These are phyloP conservation scores for Pseudozyma hubeiensis DNA, from an alignment of 1,284 basidiomycete species.

Conservation along the genomic window DNA sequence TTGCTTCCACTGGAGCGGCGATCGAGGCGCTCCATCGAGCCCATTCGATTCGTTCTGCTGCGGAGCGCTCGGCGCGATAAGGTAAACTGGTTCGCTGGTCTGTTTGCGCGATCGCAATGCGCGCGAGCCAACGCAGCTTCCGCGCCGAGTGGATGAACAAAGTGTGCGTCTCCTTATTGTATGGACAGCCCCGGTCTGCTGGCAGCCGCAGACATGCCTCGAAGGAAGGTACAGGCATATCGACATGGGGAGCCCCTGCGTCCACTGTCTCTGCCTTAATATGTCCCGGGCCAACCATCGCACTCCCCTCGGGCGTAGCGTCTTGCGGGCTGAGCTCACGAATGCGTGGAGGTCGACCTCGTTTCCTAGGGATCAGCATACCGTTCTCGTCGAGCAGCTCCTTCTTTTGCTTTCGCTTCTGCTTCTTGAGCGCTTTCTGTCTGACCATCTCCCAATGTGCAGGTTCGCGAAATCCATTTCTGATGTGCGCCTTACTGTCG, in stretches of 20 bases:
- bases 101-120: conserved; percentile 9
- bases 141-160: conserved; percentile 26
- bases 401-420: conserved; percentile 6
- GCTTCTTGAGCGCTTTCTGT: neutral
- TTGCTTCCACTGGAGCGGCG: conserved; percentile 2
- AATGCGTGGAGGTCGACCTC: conserved; percentile 18
- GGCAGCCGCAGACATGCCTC: conserved; percentile 16
- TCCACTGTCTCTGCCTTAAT: conserved; percentile 15
- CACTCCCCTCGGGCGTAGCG: neutral
- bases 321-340: conserved; percentile 1
- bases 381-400: conserved; percentile 11
- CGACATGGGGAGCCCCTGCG: no score
- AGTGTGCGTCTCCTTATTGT: conserved; percentile 26
- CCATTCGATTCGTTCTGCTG: conserved; percentile 8
- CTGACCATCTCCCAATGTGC: neutral
- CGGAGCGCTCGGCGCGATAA: neutral
- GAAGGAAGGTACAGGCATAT: neutral
- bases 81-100: neutral
- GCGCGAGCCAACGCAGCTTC: conserved; percentile 23
- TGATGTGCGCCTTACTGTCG: neutral
- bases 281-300: neutral
- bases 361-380: conserved; percentile 3
- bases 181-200: conserved; percentile 9
- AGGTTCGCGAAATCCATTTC: neutral
- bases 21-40: conserved; percentile 24